Evolutionary conservation across 202 grass and related monocot species (phyloP), one percentile per base, ranked within the genome.

Genomic region (Schoenoplectus tabernaemontani): DNA sequence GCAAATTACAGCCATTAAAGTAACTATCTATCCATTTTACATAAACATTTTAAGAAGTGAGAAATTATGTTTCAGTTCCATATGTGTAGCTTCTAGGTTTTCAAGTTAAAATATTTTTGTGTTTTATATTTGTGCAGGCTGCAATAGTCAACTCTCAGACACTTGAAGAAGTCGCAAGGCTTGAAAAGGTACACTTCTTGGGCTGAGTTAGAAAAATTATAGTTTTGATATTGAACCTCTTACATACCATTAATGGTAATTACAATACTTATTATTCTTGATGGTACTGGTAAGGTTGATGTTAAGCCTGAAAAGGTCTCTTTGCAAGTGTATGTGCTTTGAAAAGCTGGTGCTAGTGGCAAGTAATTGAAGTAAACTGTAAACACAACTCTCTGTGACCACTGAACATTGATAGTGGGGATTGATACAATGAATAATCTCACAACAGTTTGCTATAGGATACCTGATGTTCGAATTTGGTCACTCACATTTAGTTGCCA

Each of bases 1-100:
- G 38, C 96, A 99, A 83, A 99, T 99, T 85, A 96, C 85, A 83
- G 96, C 96, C 79, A 99, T 99, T 24, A 99, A 99, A 90, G 92
- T 99, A 87, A 38, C 37, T 12, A 30, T 59, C 22, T 13, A 26
- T 20, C 41, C 12, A 65, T 42, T 20, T 10, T 8, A 60, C 22
- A 62, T 62, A 16, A n/a, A 12, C 2, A 7, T 61, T 48, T 65
- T 50, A 65, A 5, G 32, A 80, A 47, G 60, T 69, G 42, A 58
- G 20, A 39, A 24, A 42, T 59, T 38, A 39, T 78, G 64, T 22
- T 78, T 64, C 59, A 78, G 16, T 64, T 22, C 3, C n/a, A 42
- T 67, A 4, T 36, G 37, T 2, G 2, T 67, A 10, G 70, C 12
- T 71, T 54, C 23, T 42, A 62, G 37, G 0, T 47, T n/a, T 65